phyloP scores from a whole-genome alignment of 169 alveolate species.

The Cystoisospora suis region DNA sequence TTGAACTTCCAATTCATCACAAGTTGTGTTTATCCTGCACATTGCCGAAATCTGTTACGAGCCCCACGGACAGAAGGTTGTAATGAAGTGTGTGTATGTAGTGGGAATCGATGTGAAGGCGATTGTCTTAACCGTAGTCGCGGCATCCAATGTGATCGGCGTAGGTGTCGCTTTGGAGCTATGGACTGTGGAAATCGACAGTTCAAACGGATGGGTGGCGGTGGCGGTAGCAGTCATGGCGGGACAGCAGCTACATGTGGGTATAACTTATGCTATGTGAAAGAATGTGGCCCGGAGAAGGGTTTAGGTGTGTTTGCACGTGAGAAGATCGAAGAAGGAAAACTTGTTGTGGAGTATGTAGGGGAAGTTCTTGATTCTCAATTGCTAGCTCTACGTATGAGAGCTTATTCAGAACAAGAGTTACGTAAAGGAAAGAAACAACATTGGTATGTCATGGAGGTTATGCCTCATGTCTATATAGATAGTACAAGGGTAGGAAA shows the following conservation, averaged over 20 bases:
- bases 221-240: background rate
- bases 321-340: constrained; percentile 7
- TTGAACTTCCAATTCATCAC: constrained; percentile 8
- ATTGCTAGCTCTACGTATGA: constrained; percentile 4
- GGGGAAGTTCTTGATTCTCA: constrained; percentile 25
- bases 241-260: background rate
- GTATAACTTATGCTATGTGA: background rate
- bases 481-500: constrained; percentile 96
- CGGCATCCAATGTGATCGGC: constrained; percentile 41
- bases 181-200: constrained; percentile 50
- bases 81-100: background rate
- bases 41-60: constrained; percentile 33
- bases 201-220: constrained; percentile 20
- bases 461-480: constrained; percentile 88
- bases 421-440: background rate
- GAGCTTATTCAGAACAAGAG: constrained; percentile 4
- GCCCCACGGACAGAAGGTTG: constrained; percentile 11
- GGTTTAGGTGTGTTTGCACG: constrained; percentile 28
- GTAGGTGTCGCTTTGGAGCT: background rate
- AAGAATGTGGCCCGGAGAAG: constrained; percentile 31
- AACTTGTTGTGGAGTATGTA: constrained; percentile 15
- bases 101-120: background rate
- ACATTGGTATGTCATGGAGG: constrained; percentile 88
- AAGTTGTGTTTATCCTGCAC: background rate
- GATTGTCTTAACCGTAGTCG: constrained; percentile 31